Evolutionary conservation across 495 filamentous ascomycete species (phyloP).

Genomic region (Podospora sp.): DNA sequence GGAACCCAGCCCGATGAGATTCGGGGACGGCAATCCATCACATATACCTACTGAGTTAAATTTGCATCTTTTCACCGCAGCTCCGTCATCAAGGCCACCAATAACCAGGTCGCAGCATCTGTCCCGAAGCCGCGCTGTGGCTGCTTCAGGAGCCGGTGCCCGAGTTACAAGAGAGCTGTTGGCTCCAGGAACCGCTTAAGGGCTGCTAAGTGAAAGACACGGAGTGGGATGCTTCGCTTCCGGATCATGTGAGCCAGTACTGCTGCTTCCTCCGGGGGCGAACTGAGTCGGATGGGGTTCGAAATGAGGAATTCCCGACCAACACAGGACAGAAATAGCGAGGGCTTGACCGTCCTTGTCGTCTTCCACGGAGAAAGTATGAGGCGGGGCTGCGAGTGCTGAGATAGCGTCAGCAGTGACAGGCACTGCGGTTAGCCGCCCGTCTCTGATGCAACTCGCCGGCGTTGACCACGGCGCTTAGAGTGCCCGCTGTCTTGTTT

Average conservation of each 20-base stretch:
- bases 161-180: background rate
- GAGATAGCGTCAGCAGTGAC: background rate
- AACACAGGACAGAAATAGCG: background rate
- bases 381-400: background rate
- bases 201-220: background rate
- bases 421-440: background rate
- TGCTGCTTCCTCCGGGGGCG: background rate
- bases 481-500: background rate
- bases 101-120: background rate
- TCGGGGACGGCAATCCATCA: background rate
- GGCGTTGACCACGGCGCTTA: background rate
- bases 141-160: background rate
- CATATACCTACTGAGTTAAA: too few relatives aligned
- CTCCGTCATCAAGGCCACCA: background rate
- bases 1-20: background rate
- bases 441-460: background rate
- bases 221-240: background rate
- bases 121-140: background rate
- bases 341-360: background rate
- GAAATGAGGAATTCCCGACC: too few relatives aligned
- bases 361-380: background rate
- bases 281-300: background rate
- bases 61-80: background rate
- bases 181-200: constrained; percentile 14
- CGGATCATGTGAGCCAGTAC: too few relatives aligned